Conservation (phyloP, 805 yeast species). For the Candida pini region DNA sequence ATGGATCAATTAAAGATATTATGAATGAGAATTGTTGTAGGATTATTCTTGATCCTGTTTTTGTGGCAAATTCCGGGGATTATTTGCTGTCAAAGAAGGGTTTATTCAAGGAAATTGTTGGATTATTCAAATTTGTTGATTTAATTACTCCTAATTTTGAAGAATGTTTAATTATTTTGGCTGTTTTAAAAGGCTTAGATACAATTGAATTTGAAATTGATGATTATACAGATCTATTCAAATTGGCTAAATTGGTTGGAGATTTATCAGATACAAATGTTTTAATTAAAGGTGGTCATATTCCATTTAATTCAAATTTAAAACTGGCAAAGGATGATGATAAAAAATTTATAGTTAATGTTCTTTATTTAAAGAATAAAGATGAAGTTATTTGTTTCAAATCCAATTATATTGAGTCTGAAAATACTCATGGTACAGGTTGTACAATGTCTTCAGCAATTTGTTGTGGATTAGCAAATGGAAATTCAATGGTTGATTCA, state of each 20-base stretch:
- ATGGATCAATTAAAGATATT: conserved; percentile 8
- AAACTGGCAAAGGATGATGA: conserved; percentile 8
- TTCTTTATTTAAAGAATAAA: conserved; percentile 25
- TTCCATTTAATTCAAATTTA: conserved; percentile 37
- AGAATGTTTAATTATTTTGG: conserved; percentile 50
- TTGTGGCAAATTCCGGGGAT: conserved; percentile 76
- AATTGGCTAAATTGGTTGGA: conserved; percentile 37
- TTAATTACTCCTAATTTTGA: conserved; percentile 71
- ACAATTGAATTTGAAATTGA: conserved; percentile 14
- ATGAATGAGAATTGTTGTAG: conserved; percentile 1
- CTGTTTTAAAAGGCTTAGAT: conserved; percentile 22
- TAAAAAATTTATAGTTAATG: conserved; percentile 18
- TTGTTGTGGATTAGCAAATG: conserved; percentile 63
- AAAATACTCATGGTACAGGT: conserved; percentile 83
- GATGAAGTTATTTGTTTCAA: conserved; percentile 37
- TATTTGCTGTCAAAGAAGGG: conserved; percentile 43
- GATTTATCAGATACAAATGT: conserved; percentile 39
- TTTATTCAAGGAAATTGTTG: conserved; percentile 8
- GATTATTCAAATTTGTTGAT: conserved; percentile 11
- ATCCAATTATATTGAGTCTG: conserved; percentile 41
- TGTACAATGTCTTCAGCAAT: conserved; percentile 82
- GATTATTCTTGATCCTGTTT: conserved; percentile 76
- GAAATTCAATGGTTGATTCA: conserved; percentile 36
- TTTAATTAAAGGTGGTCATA: conserved; percentile 84
- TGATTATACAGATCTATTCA: conserved; percentile 23